phyloP scores from a whole-genome alignment of 164 flowering plant genomes.

The Macadamia integrifolia region DNA sequence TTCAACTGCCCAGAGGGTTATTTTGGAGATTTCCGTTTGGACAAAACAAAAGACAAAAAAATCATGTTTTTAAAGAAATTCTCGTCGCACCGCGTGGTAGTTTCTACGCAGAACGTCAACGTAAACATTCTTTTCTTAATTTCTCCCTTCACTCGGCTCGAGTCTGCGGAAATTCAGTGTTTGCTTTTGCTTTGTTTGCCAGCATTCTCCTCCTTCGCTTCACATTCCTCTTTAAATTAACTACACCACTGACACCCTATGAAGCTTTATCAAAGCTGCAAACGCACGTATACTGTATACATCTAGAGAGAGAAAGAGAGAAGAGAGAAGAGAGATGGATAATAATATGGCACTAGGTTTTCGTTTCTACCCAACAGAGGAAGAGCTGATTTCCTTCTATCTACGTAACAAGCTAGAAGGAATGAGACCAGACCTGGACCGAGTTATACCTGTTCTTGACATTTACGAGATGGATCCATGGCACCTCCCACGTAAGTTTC shows the following conservation, averaged over 20 bases:
- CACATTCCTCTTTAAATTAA: neutral
- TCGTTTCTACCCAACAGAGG: slow-evolving; percentile 68
- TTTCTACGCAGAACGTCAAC: neutral
- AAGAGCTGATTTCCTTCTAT: slow-evolving; percentile 51
- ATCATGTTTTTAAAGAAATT: neutral
- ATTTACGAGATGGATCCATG: slow-evolving; percentile 43
- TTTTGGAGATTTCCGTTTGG: no score
- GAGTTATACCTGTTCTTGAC: slow-evolving; percentile 39
- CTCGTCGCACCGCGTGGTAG: neutral
- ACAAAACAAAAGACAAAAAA: no score
- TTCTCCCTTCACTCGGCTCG: neutral
- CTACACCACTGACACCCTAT: no score
- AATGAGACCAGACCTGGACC: slow-evolving; percentile 14
- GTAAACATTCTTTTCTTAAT: neutral
- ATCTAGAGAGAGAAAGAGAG: no score
- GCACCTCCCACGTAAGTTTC: slow-evolving; percentile 42
- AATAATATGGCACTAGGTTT: slow-evolving; percentile 24
- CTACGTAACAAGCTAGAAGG: slow-evolving; percentile 41
- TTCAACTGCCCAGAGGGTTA: neutral
- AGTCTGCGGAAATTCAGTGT: neutral
- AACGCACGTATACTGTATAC: no score
- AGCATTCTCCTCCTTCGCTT: neutral
- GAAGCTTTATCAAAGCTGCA: no score
- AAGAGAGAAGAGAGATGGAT: neutral
- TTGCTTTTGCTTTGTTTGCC: neutral